Evolutionary conservation across 2,329 filamentous ascomycete genomes (phyloP).

Genomic region (Curvularia hawaiiensis): DNA sequence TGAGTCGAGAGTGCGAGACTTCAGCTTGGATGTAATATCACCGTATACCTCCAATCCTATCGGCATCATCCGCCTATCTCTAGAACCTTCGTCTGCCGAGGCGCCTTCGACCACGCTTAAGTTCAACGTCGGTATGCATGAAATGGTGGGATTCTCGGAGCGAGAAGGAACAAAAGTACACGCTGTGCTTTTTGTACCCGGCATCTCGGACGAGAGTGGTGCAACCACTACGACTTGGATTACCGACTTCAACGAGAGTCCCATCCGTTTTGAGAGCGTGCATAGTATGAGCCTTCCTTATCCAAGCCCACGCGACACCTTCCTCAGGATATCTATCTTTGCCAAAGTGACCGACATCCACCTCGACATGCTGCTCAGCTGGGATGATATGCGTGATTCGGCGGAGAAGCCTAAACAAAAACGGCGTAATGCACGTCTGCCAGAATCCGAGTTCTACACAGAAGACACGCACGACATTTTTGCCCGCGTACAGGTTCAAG

Average conservation of each 20-base stretch:
- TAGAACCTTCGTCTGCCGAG: constrained; percentile 92
- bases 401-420: constrained; percentile 62
- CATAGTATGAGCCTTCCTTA: constrained; percentile 96
- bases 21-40: constrained; percentile 85
- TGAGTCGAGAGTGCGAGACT: constrained; percentile 92
- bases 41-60: constrained; percentile 91
- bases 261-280: constrained; percentile 93
- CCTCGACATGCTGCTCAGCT: constrained; percentile 94
- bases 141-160: constrained; percentile 92
- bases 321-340: constrained; percentile 86
- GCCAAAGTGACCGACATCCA: constrained; percentile 92
- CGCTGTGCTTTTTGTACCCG: constrained; percentile 94
- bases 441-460: constrained; percentile 89
- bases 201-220: constrained; percentile 80
- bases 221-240: constrained; percentile 97
- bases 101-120: constrained; percentile 92
- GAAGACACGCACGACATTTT: constrained; percentile 96
- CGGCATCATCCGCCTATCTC: constrained; percentile 85
- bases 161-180: constrained; percentile 95
- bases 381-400: constrained; percentile 95
- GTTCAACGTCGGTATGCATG: constrained; percentile 98
- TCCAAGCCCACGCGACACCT: constrained; percentile 73
- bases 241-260: constrained; percentile 87
- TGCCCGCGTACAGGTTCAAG: constrained; percentile 83
- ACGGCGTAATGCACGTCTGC: constrained; percentile 70